Evolutionary conservation across 2,329 filamentous ascomycete genomes (phyloP), one percentile per base, ranked within the genome.

Genomic region (Pseudogymnoascus sp.): DNA sequence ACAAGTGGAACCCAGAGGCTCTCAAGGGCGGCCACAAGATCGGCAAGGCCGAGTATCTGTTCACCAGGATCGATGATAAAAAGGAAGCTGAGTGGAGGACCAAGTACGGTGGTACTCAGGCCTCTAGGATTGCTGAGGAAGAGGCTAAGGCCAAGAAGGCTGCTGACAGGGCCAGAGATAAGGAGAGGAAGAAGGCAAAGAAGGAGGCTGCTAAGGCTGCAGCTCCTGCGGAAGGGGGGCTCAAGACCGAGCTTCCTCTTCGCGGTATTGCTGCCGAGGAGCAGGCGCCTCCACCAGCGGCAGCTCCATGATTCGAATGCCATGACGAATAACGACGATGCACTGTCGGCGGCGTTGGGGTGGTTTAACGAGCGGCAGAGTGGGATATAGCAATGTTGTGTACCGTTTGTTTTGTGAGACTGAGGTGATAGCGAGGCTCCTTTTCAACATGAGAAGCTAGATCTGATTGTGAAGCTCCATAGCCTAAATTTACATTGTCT

Each of bases 1-100:
- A 88, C 66, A 80, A 78, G 49, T 95, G 90, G 88, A 72, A 74
- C 16, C 75, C 77, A n/a, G 80, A 84, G 65, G 76, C 80, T 2
- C 78, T 95, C 68, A 81, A 85, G 70, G 82, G 88, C 1, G 89
- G 88, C 63, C 91, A 96, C 78, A 88, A 87, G 73, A 88, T 97
- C 67, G 90, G 91, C 68, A 88, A 88, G 72, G 86, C 92, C 0
- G 84, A 85, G 67, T 88, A 91, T 43, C 81, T 96, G 34, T 96
- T 96, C 77, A 84, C 84, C n/a, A 84, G 83, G 62, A 96, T 96
- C 71, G 89, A 92, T 67, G 81, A 88, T 8, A 87, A 90, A 75
- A 93, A 93, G 79, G 86, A 89, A 56, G 85, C 88, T 61, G 89
- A 93, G 74, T 96, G 92, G 92, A 86, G 88, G 64, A 84, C 88